phyloP scores from a whole-genome alignment of 2,329 filamentous ascomycete genomes.

The Claviceps sp. region DNA sequence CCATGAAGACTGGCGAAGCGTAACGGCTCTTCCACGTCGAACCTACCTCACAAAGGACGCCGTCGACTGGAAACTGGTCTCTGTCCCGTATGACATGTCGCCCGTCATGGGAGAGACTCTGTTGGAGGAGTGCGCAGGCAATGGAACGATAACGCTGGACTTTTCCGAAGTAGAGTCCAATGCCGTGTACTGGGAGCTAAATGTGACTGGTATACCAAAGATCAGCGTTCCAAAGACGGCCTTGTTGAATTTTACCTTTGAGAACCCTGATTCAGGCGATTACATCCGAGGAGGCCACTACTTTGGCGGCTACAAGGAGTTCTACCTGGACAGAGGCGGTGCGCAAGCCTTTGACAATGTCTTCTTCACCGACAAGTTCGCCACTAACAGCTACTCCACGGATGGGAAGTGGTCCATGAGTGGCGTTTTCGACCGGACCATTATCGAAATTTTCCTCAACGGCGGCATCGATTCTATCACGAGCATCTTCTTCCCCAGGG shows the following conservation, averaged over 20 bases:
- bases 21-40: conserved; percentile 26
- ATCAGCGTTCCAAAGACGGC: conserved; percentile 9
- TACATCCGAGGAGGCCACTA: too few relatives aligned
- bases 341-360: conserved; percentile 16
- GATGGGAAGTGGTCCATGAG: conserved; percentile 15
- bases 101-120: conserved; percentile 33
- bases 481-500: neutral
- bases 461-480: conserved; percentile 21
- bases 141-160: conserved; percentile 34
- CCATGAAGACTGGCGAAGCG: conserved; percentile 19
- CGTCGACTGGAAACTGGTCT: conserved; percentile 20
- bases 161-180: conserved; percentile 35
- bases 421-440: conserved; percentile 21
- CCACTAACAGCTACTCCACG: conserved; percentile 9
- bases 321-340: too few relatives aligned
- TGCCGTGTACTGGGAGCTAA: conserved; percentile 40
- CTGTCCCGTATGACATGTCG: conserved; percentile 30
- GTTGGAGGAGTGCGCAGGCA: conserved; percentile 30
- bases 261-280: conserved; percentile 10
- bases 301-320: too few relatives aligned
- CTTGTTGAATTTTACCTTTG: conserved; percentile 17
- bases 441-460: conserved; percentile 22
- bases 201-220: conserved; percentile 28
- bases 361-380: conserved; percentile 21
- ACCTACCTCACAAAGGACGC: conserved; percentile 40